These are phyloP conservation scores for Nemania sp. DNA, from an alignment of 2,329 filamentous ascomycete species.

Conservation along the genomic window DNA sequence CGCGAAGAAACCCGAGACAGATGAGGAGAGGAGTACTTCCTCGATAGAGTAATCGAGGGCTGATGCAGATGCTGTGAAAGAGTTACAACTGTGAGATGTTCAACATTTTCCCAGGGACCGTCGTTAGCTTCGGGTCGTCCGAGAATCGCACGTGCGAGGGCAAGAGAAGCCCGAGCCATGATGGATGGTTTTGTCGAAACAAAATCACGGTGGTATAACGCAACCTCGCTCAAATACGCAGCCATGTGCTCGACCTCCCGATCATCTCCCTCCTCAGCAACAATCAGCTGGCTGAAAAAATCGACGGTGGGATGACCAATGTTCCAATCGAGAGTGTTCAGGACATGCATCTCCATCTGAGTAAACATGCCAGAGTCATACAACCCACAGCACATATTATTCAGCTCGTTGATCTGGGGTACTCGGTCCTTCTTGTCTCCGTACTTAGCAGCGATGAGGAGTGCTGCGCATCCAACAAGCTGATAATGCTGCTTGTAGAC, in stretches of 20 bases:
- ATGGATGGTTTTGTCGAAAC: constrained; percentile 90
- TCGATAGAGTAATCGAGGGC: constrained; percentile 60
- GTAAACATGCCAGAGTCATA: constrained; percentile 99
- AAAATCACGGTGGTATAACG: constrained; percentile 95
- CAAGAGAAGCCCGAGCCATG: constrained; percentile 85
- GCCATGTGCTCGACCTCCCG: constrained; percentile 93
- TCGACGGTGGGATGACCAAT: constrained; percentile 96
- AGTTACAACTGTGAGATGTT: constrained; percentile 67
- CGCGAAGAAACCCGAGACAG: constrained; percentile 59
- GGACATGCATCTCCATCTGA: constrained; percentile 99
- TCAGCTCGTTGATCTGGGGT: constrained; percentile 94
- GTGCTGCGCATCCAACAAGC: constrained; percentile 91
- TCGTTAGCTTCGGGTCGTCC: constrained; percentile 76
- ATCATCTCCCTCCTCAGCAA: constrained; percentile 78
- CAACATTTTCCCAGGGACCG: constrained; percentile 75
- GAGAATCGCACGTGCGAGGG: constrained; percentile 84
- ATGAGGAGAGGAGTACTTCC: constrained; percentile 62
- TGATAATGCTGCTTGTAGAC: constrained; percentile 99
- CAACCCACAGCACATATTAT: constrained; percentile 98
- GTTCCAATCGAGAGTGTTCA: constrained; percentile 95
- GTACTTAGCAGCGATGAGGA: constrained; percentile 97
- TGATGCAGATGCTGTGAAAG: constrained; percentile 64
- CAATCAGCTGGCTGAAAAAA: constrained; percentile 86
- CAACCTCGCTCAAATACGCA: constrained; percentile 91
- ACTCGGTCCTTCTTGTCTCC: constrained; percentile 98